These are phyloP conservation scores for Prunus fruticosa DNA, from an alignment of 306 rosid genomes.

Conservation along the genomic window DNA sequence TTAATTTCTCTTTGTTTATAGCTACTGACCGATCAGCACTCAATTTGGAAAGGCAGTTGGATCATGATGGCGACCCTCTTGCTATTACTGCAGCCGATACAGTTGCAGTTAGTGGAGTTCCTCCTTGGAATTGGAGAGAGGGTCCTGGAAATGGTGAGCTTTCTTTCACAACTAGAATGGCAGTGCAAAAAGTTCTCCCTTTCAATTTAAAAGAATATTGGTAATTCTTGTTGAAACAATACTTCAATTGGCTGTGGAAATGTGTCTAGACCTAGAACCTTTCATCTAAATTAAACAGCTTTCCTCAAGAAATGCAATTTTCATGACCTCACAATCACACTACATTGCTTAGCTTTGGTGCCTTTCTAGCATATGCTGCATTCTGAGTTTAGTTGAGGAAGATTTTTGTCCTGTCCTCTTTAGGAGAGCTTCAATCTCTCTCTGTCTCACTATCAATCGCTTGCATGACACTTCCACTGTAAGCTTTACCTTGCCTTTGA, in stretches of 20 bases:
- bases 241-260: neutral
- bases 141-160: conserved; percentile 69
- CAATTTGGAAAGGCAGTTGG: conserved; percentile 74
- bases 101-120: conserved; percentile 74
- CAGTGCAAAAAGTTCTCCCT: neutral
- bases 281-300: too few species aligned
- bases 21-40: conserved; percentile 70
- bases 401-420: neutral
- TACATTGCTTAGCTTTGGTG: neutral
- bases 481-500: neutral
- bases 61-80: conserved; percentile 82
- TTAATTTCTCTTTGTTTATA: conserved; percentile 10
- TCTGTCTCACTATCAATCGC: neutral
- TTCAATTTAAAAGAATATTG: neutral
- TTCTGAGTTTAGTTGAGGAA: neutral
- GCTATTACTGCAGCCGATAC: conserved; percentile 74
- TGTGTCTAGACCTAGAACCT: neutral
- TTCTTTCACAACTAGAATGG: neutral
- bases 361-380: neutral
- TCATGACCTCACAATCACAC: neutral
- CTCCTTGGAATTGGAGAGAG: conserved; percentile 92
- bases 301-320: neutral
- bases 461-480: neutral
- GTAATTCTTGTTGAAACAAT: neutral
- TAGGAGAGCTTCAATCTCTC: neutral